Evolutionary conservation across 2,329 filamentous ascomycete genomes (phyloP), one percentile per base, ranked within the genome.

Genomic region (Pseudocercospora crystallina): DNA sequence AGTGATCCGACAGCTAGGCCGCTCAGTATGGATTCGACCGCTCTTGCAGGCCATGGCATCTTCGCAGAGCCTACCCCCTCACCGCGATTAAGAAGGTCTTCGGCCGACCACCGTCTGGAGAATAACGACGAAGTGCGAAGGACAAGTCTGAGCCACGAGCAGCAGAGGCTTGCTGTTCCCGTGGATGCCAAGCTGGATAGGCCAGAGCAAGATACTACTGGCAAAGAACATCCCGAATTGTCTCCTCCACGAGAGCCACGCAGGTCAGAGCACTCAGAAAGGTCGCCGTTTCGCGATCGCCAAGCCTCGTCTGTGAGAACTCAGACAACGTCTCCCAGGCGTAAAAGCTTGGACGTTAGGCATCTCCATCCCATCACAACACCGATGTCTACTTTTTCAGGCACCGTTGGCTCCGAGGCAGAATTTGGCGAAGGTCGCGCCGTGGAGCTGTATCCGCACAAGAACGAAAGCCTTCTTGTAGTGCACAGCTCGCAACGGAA

Each of bases 381-480:
- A 8, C 63, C 63, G 0, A 43, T 60, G 34, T 64, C 62, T 5
- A 58, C 46, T 7, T 51, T 57, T 30, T 67, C 65, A 2, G 63
- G 62, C 10, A 62, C 63, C 2, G 61, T 59, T 5, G 44, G 62
- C 13, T 60, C 62, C 4, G 63, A 66, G 20, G 56, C 62, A 8
- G 82, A 86, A 65, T 76, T 85, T 45, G 80, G 75, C 52, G 81
- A 85, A 64, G 83, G 82, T 8, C 82, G 74, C 36, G 80, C 80
- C 9, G 74, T 86, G 11, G 80, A 74, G 51, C 76, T 84, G 31
- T 84, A 79, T 54, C 77, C 82, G 2, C 83, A 85, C 66, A 82
- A 82, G 65, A 86, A 85, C 57, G 71, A 80, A 37, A 84, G 81
- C 5, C 67, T 85, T 5, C 70, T 85, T n/a, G 67, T 85, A n/a